phyloP scores from a whole-genome alignment of 2,329 filamentous ascomycete species.

The Aspergillus felis region DNA sequence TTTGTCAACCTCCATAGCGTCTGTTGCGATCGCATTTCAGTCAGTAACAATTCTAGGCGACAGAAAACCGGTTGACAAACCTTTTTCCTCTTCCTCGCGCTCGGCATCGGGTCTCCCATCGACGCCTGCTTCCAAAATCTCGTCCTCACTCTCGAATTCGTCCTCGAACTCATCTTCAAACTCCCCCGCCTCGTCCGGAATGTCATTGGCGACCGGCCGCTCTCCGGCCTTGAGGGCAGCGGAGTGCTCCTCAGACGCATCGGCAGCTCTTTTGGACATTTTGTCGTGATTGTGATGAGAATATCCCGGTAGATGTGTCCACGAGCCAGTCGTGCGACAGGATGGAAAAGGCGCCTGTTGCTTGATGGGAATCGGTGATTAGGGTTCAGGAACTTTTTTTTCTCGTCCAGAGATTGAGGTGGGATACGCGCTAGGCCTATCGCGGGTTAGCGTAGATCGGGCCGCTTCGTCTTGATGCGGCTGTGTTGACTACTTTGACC shows the following conservation, averaged over 20 bases:
- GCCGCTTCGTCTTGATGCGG: slow-evolving; percentile 10
- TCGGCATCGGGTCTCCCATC: slow-evolving; percentile 90
- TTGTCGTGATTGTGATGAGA: slow-evolving; percentile 13
- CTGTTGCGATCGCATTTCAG: slow-evolving; percentile 32
- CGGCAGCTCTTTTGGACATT: slow-evolving; percentile 61
- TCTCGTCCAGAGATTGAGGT: slow-evolving; percentile 22
- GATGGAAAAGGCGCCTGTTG: slow-evolving; percentile 10
- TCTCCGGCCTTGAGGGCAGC: slow-evolving; percentile 60
- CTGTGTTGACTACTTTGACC: slow-evolving; percentile 9
- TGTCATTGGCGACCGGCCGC: slow-evolving; percentile 49
- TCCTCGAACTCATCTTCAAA: slow-evolving; percentile 84
- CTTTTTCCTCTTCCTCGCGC: slow-evolving; percentile 78
- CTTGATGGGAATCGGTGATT: slow-evolving; percentile 7
- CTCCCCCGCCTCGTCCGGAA: slow-evolving; percentile 55
- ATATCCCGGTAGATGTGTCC: slow-evolving; percentile 4
- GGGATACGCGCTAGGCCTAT: slow-evolving; percentile 28
- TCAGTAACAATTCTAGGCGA: slow-evolving; percentile 10
- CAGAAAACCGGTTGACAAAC: slow-evolving; percentile 40
- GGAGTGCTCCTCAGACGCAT: slow-evolving; percentile 47
- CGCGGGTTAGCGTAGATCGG: slow-evolving; percentile 31
- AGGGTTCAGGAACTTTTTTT: slow-evolving; percentile 27
- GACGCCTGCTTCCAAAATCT: slow-evolving; percentile 90
- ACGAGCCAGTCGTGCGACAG: slow-evolving; percentile 20
- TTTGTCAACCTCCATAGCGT: slow-evolving; percentile 89
- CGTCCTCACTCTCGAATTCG: slow-evolving; percentile 90